Base-by-base conservation (phyloP, 2,329 filamentous ascomycete species). In the Monascus ruber region DNA sequence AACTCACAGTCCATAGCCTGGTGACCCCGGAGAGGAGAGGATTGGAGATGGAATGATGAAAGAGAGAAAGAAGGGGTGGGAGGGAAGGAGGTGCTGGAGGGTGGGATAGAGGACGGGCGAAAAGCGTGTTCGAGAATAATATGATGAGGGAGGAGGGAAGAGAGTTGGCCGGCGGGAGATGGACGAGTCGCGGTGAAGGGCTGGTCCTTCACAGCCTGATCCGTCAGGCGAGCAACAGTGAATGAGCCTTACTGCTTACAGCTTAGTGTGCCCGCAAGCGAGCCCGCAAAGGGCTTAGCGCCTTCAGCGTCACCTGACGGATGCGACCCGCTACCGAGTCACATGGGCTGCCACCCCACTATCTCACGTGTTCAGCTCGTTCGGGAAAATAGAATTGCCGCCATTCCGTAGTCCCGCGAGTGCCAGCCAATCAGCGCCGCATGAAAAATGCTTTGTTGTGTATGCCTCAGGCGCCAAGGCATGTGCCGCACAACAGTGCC, bases 1-100 rank as follows among this genome's bases (percentile, higher is more conserved):
- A 53, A 76, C 72, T 73, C 63, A 77, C 74, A 71, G 66, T 74
- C 72, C 73, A 77, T 77, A 64, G 58, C 65, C 63, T 61, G 65
- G 64, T 66, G 63, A 66, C 65, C 68, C 69, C 66, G 59, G 51
- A 48, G 40, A 51, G 47, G 45, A 42, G 51, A 53, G 48, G 49
- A 62, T 53, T 49, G 48, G 50, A 49, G 50, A 46, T 43, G 34
- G 46, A 49, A 42, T 34, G 34, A 42, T 45, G 36, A 40, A 42
- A 39, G 42, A 43, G 42, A 41, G 43, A 42, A 46, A 42, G 42
- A 42, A 43, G 37, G 42, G 41, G 39, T 41, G 38, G 46, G 44
- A 46, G 44, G 46, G 47, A 48, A 46, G 39, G 42, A 40, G 27
- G 40, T 39, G 35, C 34, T 42, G 33, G 42, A 38, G 36, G 39